Percentiles rank a stretch among this genome's conserved stretches.
phyloP scores from a whole-genome alignment of 805 yeast genomes.

The Saccharomyces paradoxus region DNA sequence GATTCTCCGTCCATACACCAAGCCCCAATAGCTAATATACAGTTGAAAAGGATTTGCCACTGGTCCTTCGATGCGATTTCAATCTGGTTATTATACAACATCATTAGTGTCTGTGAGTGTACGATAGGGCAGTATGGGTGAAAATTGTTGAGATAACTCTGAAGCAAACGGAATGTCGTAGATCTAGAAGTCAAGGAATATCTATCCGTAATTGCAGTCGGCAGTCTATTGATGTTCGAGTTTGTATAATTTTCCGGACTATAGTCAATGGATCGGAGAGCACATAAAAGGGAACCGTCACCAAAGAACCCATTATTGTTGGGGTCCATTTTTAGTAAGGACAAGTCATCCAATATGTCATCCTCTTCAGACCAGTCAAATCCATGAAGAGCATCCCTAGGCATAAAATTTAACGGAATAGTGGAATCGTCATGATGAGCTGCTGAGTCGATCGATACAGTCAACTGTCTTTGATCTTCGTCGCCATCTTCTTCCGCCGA shows the following conservation, averaged over 20 bases:
- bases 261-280: conserved; percentile 41
- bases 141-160: conserved; percentile 48
- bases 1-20: conserved; percentile 55
- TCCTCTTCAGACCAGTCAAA: conserved; percentile 54
- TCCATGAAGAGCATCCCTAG: conserved; percentile 41
- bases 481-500: neutral
- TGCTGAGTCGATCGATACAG: neutral
- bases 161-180: conserved; percentile 30
- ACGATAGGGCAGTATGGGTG: conserved; percentile 57
- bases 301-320: conserved; percentile 60
- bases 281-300: conserved; percentile 50
- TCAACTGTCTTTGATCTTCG: neutral
- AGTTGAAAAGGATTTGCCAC: conserved; percentile 48
- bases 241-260: conserved; percentile 19
- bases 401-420: conserved; percentile 32
- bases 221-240: neutral
- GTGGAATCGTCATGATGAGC: conserved; percentile 1
- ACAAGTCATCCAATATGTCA: conserved; percentile 55
- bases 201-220: conserved; percentile 4
- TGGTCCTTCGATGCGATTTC: conserved; percentile 35
- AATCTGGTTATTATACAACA: conserved; percentile 34
- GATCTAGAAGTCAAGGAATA: conserved; percentile 8
- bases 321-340: conserved; percentile 43
- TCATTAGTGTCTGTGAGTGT: conserved; percentile 45
- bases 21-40: conserved; percentile 59